These are phyloP conservation scores for Russula ochroleuca DNA, from an alignment of 768 basidiomycete genomes.

Conservation along the genomic window DNA sequence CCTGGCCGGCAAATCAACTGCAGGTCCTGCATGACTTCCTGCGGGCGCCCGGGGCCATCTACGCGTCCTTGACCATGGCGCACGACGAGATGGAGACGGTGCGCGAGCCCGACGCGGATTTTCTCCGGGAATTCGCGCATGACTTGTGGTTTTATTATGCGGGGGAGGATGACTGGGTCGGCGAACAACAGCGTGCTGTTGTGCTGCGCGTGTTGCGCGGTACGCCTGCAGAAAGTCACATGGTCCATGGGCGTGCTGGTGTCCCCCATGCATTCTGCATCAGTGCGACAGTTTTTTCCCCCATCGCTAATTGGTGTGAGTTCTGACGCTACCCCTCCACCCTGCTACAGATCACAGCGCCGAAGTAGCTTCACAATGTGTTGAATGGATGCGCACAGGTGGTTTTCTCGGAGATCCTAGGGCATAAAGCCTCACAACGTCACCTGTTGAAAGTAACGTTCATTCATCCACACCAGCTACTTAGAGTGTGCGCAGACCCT, in stretches of 20 bases:
- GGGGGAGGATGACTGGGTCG: slow-evolving; percentile 65
- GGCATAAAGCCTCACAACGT: neutral
- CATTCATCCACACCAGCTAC: neutral
- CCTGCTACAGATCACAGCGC: slow-evolving; percentile 39
- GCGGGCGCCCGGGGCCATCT: slow-evolving; percentile 47
- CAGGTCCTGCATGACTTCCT: slow-evolving; percentile 48
- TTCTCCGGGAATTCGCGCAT: slow-evolving; percentile 41
- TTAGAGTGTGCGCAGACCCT: neutral
- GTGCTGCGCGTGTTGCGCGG: slow-evolving; percentile 36
- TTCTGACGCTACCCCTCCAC: neutral
- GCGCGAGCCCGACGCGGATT: slow-evolving; percentile 44
- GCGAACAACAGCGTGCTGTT: slow-evolving; percentile 47
- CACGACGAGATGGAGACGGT: slow-evolving; percentile 66
- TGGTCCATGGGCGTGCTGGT: slow-evolving; percentile 41
- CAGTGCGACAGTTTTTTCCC: neutral
- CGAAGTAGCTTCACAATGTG: slow-evolving; percentile 47
- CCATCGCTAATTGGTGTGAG: neutral
- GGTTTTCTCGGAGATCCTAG: slow-evolving; percentile 8
- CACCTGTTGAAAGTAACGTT: neutral
- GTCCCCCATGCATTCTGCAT: slow-evolving; percentile 14
- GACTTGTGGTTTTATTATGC: slow-evolving; percentile 56
- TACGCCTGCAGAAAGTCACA: slow-evolving; percentile 38
- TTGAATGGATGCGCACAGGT: slow-evolving; percentile 38
- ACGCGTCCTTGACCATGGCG: slow-evolving; percentile 56
- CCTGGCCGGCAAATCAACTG: slow-evolving; percentile 49